phyloP scores from a whole-genome alignment of 129 eudicot genomes.

The Smallanthus sonchifolius region DNA sequence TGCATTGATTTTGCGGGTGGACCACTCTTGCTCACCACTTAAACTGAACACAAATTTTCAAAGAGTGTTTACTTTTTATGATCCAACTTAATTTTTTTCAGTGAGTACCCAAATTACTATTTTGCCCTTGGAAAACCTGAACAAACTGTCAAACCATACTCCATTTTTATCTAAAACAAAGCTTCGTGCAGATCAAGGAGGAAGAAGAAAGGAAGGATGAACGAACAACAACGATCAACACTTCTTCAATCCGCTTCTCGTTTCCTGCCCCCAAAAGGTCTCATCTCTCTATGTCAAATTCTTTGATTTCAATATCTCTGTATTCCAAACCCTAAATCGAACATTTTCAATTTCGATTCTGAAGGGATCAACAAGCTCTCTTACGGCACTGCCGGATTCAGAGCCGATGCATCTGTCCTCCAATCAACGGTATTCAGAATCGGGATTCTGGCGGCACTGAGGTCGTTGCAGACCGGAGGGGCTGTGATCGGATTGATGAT shows the following conservation, averaged over 20 bases:
- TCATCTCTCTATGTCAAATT: no score
- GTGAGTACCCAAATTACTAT: no score
- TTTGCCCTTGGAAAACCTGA: no score
- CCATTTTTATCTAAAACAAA: neutral
- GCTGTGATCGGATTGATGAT: constrained; percentile 75
- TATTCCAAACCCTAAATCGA: neutral
- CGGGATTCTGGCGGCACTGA: constrained; percentile 74
- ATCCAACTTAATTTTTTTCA: no score
- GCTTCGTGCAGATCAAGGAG: neutral
- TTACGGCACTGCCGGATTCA: constrained; percentile 88
- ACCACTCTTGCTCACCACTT: no score
- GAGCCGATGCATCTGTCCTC: constrained; percentile 70
- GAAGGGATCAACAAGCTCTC: constrained; percentile 56
- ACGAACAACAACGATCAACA: constrained; percentile 27
- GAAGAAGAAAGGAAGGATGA: neutral
- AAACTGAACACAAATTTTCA: no score
- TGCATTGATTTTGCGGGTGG: no score
- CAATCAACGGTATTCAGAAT: constrained; percentile 69
- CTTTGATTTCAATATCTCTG: neutral
- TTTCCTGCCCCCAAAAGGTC: constrained; percentile 48
- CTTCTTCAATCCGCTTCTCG: constrained; percentile 34
- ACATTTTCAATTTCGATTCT: neutral
- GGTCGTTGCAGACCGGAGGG: constrained; percentile 54
- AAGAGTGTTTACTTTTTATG: no score
- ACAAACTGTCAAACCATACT: no score